phyloP scores from a whole-genome alignment of 106 monocot genomes.

The Amphibolis antarctica region DNA sequence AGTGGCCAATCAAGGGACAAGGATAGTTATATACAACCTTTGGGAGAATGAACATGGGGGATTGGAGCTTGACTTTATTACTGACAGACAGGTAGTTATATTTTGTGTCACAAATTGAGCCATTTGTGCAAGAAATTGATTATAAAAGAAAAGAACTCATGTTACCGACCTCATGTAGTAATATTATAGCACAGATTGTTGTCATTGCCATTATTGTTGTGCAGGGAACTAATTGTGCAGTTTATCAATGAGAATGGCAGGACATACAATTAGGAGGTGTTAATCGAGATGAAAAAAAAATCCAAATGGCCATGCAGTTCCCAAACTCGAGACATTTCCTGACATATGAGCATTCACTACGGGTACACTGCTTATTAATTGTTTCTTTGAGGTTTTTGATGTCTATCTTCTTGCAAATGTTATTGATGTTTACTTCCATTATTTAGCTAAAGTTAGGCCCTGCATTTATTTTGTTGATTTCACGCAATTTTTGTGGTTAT shows the following conservation, averaged over 20 bases:
- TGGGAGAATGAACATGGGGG: slow-evolving; percentile 88
- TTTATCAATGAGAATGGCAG: slow-evolving; percentile 25
- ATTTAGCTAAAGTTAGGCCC: background rate
- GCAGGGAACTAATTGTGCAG: background rate
- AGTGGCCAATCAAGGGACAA: slow-evolving; percentile 61
- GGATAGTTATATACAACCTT: slow-evolving; percentile 79
- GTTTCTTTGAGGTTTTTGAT: too few species aligned
- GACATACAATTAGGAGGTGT: slow-evolving; percentile 89
- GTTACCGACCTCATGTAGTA: too few species aligned
- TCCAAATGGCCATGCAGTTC: slow-evolving; percentile 67
- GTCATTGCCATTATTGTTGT: too few species aligned
- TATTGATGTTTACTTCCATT: background rate
- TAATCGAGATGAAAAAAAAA: slow-evolving; percentile 78
- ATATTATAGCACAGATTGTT: too few species aligned
- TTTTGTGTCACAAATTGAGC: background rate
- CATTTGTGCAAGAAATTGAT: background rate
- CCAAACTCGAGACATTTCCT: slow-evolving; percentile 86
- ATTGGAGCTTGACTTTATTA: slow-evolving; percentile 80
- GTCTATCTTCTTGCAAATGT: too few species aligned
- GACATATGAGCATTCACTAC: slow-evolving; percentile 74
- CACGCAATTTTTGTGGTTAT: too few species aligned
- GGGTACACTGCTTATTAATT: slow-evolving; percentile 28
- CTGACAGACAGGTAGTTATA: slow-evolving; percentile 41
- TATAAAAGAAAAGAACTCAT: too few species aligned
- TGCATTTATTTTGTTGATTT: too few species aligned